Conservation (phyloP, 2,329 filamentous ascomycete species). For the Xenosphaeropsis pyriputrescens region DNA sequence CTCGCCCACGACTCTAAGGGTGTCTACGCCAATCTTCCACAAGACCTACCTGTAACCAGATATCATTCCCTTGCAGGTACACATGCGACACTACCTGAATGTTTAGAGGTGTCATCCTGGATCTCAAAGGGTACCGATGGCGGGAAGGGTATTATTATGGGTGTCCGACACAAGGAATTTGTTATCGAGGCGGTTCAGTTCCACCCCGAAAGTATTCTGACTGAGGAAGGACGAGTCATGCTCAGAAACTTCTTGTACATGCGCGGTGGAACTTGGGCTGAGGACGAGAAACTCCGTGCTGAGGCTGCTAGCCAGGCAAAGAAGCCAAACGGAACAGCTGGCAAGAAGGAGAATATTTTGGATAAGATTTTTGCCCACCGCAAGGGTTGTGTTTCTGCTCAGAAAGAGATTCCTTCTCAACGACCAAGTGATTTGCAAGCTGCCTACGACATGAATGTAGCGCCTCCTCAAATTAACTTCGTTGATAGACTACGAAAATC, state of each 20-base stretch:
- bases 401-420: slow-evolving; percentile 77
- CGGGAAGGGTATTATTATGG: slow-evolving; percentile 84
- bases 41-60: slow-evolving; percentile 75
- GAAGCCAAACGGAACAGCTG: slow-evolving; percentile 9
- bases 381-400: slow-evolving; percentile 57
- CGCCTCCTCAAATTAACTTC: slow-evolving; percentile 73
- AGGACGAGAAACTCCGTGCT: slow-evolving; percentile 48
- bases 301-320: slow-evolving; percentile 17
- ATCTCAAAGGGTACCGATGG: slow-evolving; percentile 61
- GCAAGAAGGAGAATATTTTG: slow-evolving; percentile 70
- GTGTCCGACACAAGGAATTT: slow-evolving; percentile 82
- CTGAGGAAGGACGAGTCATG: slow-evolving; percentile 76
- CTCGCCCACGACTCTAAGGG: slow-evolving; percentile 82
- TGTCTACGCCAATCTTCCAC: slow-evolving; percentile 71
- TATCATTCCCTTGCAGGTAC: slow-evolving; percentile 96
- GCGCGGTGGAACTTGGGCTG: slow-evolving; percentile 82
- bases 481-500: slow-evolving; percentile 66
- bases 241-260: slow-evolving; percentile 82
- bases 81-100: slow-evolving; percentile 70
- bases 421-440: slow-evolving; percentile 73
- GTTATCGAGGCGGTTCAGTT: slow-evolving; percentile 95
- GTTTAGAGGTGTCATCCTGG: slow-evolving; percentile 83
- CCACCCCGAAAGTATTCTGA: slow-evolving; percentile 93
- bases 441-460: slow-evolving; percentile 69
- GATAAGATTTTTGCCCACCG: slow-evolving; percentile 82